A percentile compares a stretch with the other conserved stretches of the same genome.
These are phyloP conservation scores for Didymella glomerata DNA, from an alignment of 2,329 filamentous ascomycete species.

Conservation along the genomic window DNA sequence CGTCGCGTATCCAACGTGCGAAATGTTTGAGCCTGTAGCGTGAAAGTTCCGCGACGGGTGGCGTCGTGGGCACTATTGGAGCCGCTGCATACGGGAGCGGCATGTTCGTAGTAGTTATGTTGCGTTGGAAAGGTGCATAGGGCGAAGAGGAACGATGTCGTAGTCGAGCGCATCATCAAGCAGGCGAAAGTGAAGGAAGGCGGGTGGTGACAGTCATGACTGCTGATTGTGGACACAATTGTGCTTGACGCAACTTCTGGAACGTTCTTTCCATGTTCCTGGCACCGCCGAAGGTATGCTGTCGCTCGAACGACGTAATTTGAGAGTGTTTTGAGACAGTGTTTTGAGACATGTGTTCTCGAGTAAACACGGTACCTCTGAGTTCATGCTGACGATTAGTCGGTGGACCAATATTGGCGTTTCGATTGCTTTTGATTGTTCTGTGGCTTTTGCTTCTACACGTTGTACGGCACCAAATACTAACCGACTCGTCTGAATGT, in stretches of 20 bases:
- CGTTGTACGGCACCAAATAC: not conserved
- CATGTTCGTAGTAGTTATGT: not conserved
- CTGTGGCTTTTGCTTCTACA: constrained; percentile 4
- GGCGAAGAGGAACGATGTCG: not conserved
- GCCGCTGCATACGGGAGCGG: not conserved
- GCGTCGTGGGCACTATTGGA: not conserved
- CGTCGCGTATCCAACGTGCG: constrained; percentile 58
- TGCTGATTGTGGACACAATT: not conserved
- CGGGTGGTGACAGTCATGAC: not conserved
- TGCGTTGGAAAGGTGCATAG: not conserved
- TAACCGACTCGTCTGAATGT: not conserved
- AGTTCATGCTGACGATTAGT: not conserved
- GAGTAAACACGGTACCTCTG: not conserved
- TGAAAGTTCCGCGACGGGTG: constrained; percentile 1
- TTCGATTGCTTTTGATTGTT: constrained; percentile 11
- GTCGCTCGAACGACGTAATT: not conserved
- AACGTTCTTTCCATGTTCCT: not conserved
- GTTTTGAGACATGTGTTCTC: not conserved
- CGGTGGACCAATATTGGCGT: not conserved
- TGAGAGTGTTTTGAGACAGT: not conserved
- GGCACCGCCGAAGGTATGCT: not conserved
- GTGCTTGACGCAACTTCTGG: not conserved
- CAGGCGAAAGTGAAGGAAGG: not conserved
- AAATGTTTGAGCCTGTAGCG: constrained; percentile 44
- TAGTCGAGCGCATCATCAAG: not conserved